Percentiles rank a stretch among this genome's conserved stretches.
Conservation (phyloP, 202 grass and related monocot genomes). For the Sporobolus alterniflorus region DNA sequence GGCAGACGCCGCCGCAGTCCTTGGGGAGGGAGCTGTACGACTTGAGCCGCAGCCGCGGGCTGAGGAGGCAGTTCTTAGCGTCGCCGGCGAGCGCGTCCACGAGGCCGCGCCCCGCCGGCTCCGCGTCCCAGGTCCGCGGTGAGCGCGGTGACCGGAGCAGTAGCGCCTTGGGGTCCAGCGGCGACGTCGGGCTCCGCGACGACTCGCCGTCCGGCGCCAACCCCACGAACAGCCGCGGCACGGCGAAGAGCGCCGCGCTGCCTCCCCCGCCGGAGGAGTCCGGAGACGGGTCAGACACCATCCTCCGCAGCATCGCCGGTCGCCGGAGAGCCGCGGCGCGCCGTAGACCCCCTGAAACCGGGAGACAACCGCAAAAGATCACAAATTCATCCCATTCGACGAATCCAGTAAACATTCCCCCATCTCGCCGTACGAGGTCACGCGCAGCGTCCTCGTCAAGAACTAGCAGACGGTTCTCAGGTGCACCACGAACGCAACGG, state of each 20-base stretch:
- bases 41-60: slow-evolving; percentile 50
- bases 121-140: slow-evolving; percentile 66
- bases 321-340: background rate
- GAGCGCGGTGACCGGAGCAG: slow-evolving; percentile 69
- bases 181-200: slow-evolving; percentile 81
- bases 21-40: slow-evolving; percentile 57
- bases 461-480: slow-evolving; percentile 1
- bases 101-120: slow-evolving; percentile 72
- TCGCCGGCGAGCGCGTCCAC: slow-evolving; percentile 59
- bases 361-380: slow-evolving; percentile 1
- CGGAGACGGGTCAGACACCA: slow-evolving; percentile 47
- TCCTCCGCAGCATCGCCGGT: slow-evolving; percentile 71
- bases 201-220: slow-evolving; percentile 61
- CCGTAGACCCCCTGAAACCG: slow-evolving; percentile 22
- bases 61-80: slow-evolving; percentile 41
- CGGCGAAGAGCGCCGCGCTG: slow-evolving; percentile 56
- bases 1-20: slow-evolving; percentile 30
- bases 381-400: slow-evolving; percentile 1
- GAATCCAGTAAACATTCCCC: background rate
- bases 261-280: slow-evolving; percentile 37
- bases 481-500: background rate
- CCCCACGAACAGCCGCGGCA: slow-evolving; percentile 73
- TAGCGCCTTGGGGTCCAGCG: slow-evolving; percentile 76
- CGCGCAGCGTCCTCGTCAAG: background rate
- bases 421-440: slow-evolving; percentile 9